A percentile compares a stretch with the other conserved stretches of the same genome.
Conservation (phyloP, 345 rosid genomes). For the Sonneratia caseolaris region DNA sequence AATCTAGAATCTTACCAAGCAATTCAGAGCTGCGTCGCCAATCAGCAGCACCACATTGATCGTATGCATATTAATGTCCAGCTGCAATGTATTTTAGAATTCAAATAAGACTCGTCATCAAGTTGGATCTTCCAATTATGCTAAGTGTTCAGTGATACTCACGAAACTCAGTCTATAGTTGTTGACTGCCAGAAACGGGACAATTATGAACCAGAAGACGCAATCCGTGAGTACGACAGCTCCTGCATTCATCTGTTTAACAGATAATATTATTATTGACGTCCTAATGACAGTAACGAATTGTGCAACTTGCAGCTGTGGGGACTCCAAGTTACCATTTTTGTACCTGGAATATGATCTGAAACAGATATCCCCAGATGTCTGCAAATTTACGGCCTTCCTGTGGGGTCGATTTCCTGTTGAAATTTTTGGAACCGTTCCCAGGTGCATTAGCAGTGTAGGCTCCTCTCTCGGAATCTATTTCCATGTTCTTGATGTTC, state of each 20-base stretch:
- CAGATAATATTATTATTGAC: constrained; percentile 4
- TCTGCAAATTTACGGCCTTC: constrained; percentile 42
- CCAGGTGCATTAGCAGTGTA: constrained; percentile 2
- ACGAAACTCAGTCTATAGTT: constrained; percentile 67
- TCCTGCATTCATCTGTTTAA: constrained; percentile 83
- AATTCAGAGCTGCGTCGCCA: constrained; percentile 74
- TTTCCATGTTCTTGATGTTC: constrained; percentile 51
- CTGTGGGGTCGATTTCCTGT: constrained; percentile 24
- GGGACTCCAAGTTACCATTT: neutral
- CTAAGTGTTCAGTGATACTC: constrained; percentile 21
- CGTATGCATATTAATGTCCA: constrained; percentile 71
- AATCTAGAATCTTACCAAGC: constrained; percentile 41
- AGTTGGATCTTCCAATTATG: neutral
- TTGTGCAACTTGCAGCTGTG: neutral
- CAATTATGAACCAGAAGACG: constrained; percentile 90
- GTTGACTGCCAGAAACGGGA: constrained; percentile 76
- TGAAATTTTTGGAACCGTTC: constrained; percentile 13
- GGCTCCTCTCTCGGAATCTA: constrained; percentile 62
- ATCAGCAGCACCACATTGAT: constrained; percentile 67
- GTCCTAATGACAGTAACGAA: neutral
- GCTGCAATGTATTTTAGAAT: constrained; percentile 27
- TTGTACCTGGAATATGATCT: constrained; percentile 75
- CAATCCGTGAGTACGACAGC: constrained; percentile 91
- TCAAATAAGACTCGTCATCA: neutral
- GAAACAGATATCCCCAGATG: constrained; percentile 57